Base-by-base conservation (phyloP, 768 basidiomycete genomes). In the Exsudoporus frostii region DNA sequence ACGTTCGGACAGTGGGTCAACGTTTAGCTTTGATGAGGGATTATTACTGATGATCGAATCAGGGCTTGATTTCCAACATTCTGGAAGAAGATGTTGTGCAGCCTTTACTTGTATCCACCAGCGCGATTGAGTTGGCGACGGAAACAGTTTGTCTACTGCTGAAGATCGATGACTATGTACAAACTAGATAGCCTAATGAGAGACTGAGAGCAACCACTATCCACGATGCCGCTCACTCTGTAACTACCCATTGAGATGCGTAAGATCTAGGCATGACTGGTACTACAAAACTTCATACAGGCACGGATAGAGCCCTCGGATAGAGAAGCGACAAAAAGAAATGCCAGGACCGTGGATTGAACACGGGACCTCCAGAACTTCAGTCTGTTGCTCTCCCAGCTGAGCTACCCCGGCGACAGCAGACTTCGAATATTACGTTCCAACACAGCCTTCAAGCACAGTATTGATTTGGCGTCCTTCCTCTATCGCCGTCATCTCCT, bases 61-160 rank as follows among this genome's bases (percentile, higher is more conserved):
- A 95, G 92, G 96, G 97, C 13, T 78, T 96, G 63, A 96, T 99
- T 63, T 95, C 92, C 24, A 97, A 99, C 73, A 98, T 99, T 57
- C 67, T 96, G 30, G 96, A 98, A 69, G 97, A 99, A 71, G 92
- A 97, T 57, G 97, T 98, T 15, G 88, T 98, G 5, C 97, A 98
- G 70, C 97, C 95, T 30, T 75, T 99, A 53, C 75, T 98, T 44
- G 97, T 99, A 15, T 88, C 90, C 17, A 98, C 97, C 25, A 95
- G 92, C 60, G 97, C 97, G 10, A 77, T 98, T 50, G 96, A 99
- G 73, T 78, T 98, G 46, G 78, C 97, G 22, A 97, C 96, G 11
- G 97, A 99, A 75, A 98, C 97, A 2, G 96, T 98, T n/a, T 92
- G 94, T 60, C 73, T 99, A 62, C 71, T 99, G 66, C 72, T 99